Evolutionary conservation across 495 filamentous ascomycete genomes (phyloP), one percentile per base, ranked within the genome.

Genomic region (Podospora conica): DNA sequence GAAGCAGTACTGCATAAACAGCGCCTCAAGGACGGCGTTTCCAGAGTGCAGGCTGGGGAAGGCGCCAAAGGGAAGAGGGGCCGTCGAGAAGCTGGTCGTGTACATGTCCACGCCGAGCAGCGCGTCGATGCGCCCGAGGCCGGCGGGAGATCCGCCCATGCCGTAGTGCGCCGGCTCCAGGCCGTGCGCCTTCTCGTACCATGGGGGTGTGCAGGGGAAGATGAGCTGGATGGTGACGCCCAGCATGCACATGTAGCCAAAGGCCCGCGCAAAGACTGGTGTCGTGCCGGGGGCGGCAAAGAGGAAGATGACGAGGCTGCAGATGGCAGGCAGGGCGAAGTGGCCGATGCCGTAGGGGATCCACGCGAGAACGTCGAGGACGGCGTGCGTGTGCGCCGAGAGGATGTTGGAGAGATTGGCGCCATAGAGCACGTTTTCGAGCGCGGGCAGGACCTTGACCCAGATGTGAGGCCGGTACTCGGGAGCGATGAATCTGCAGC

Each of bases 401-500:
- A 98, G 86, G 65, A 96, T 95, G 76, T 96, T 96, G 80, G 91
- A 96, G 58, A 98, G 85, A 79, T 97, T 97, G 29, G 92, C 92
- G 59, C 94, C 94, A 74, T 98, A 98, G 59, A 98, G 81, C 63
- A 98, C 95, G 77, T 98, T 96, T 75, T 98, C 94, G 67, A 98
- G 84, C n/a, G 94, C 90, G 3, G 94, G 94, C 12, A 98, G 83
- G 22, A 98, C 91, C 65, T 91, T 90, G 65, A 97, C 94, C 90
- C 92, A 96, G 69, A 98, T 96, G 55, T 90, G 89, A 57, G 92
- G 92, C 53, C 94, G 85, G 78, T 90, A 93, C 70, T 92, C 90
- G 64, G 85, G 83, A 10, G 91, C 90, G 68, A 97, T 89, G 77
- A 96, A 97, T 58, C 76, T 78, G 59, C n/a, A n/a, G 56, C 11